Evolutionary conservation across 2,329 filamentous ascomycete species (phyloP), one percentile per base, ranked within the genome.

Genomic region (Chaetomium sp.): DNA sequence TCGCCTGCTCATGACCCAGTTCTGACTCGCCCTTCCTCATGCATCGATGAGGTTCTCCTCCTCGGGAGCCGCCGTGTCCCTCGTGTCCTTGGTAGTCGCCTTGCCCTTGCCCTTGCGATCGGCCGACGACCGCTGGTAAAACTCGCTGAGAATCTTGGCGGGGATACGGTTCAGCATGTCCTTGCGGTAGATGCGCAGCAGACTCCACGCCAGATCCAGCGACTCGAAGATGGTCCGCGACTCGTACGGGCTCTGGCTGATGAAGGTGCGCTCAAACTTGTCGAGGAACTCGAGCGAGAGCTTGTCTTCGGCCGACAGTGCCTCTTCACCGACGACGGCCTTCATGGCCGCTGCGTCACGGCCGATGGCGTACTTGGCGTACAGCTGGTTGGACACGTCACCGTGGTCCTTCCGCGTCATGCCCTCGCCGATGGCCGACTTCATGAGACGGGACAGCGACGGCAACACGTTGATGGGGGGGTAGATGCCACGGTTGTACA

Each of bases 321-420:
- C 95, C 78, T 99, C 95, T 81, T 99, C 96, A 81, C 95, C 95
- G 65, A 99, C 95, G 78, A 99, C 95, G 67, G 95, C 95, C 84
- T 98, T 99, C 95, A 99, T 99, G 77, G 93, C 90, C 45, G 96
- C 94, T 23, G 95, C 95, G 75, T 99, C 95, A 85, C 94, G 93
- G 76, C 95, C 95, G 76, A 99, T 98, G 78, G 95, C 95, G 78
- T 99, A 99, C 82, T 99, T 99, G 81, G 95, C 95, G 78, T 99
- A 99, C 70, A 99, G 87, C 84, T 99, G 95, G 84, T 99, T 99
- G 72, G 95, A 99, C 58, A 99, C 95, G 81, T 99, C 95, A 72
- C 92, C 92, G 80, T 99, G 95, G 75, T 99, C 96, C 80, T 92
- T 93, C 74, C 95, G 91, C 29, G 95, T 99, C 85, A 93, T 94